Evolutionary conservation across 2,329 filamentous ascomycete genomes (phyloP), one percentile per base, ranked within the genome.

Genomic region (Drechslerella coelobrocha): DNA sequence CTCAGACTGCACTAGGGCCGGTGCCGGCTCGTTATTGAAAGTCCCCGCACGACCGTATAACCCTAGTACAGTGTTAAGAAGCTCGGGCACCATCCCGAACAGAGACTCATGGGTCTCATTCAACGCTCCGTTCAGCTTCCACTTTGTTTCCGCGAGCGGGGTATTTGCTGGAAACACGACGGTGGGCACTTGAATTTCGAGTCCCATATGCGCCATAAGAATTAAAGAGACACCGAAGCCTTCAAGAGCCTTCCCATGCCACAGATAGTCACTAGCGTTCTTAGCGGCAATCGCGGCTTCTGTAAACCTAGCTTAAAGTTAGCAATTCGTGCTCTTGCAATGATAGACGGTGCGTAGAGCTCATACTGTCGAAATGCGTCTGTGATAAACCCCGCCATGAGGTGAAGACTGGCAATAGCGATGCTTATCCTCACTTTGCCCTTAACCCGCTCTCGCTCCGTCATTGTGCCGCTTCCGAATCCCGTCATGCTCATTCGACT

Each of bases 211-310:
- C 27, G 88, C 89, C 72, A 96, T 86, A 75, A 97, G 85, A 41
- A 97, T 77, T 74, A 97, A 83, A 76, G 89, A 91, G 24, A 96
- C 83, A 50, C 94, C 81, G 69, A 96, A 90, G 26, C 92, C 87
- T 77, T 99, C 95, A 19, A 99, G 82, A 0, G 91, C 92, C 79
- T 97, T 97, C 17, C 90, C 94, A 80, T 97, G 91, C 93, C 94
- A 99, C n/a, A 97, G 79, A 79, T 96, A 91, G 79, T 99, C 94
- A 75, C 91, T 92, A 66, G 90, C 85, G 37, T 86, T 87, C 75
- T 91, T 89, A 14, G 91, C 89, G 74, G 88, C 86, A 8, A 85
- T 85, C 1, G 90, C 92, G 59, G 89, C 91, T 69, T 97, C 93
- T 8, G 86, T 83, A 21, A 97, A 84, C 45, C 75, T 76, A 50